Evolutionary conservation across 176 grass and related monocot genomes (phyloP).

Genomic region (Phyllostachys edulis): DNA sequence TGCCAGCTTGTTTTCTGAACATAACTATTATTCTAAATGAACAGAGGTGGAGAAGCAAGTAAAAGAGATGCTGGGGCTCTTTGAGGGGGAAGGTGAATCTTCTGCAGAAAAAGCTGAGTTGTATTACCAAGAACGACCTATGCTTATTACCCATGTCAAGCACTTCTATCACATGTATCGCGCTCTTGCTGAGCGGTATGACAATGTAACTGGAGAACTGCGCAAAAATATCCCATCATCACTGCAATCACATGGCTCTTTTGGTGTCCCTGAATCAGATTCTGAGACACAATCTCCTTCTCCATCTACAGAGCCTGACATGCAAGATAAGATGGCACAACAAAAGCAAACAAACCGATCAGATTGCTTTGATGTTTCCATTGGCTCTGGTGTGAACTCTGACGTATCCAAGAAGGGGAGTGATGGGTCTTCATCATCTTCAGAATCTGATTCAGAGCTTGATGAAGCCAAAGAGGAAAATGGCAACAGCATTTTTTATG

Average conservation of each 20-base stretch:
- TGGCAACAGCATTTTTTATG: conserved; percentile 51
- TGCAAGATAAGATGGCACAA: conserved; percentile 39
- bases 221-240: conserved; percentile 70
- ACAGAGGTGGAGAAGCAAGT: conserved; percentile 87
- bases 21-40: conserved; percentile 28
- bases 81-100: conserved; percentile 66
- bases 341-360: conserved; percentile 29
- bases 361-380: conserved; percentile 52
- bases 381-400: conserved; percentile 50
- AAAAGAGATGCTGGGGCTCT: conserved; percentile 65
- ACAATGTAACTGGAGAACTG: conserved; percentile 72
- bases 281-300: conserved; percentile 54
- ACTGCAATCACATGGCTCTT: conserved; percentile 57
- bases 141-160: conserved; percentile 62
- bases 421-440: conserved; percentile 71
- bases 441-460: conserved; percentile 72
- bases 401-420: conserved; percentile 60
- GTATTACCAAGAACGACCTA: conserved; percentile 56
- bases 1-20: conserved; percentile 16
- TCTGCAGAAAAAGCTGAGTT: conserved; percentile 75
- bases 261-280: conserved; percentile 58
- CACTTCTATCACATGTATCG: conserved; percentile 70
- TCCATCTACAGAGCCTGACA: conserved; percentile 25
- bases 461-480: conserved; percentile 56
- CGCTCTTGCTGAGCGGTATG: conserved; percentile 68